Evolutionary conservation across 2,329 filamentous ascomycete species (phyloP), one percentile per base, ranked within the genome.

Genomic region (Tolypocladium endophyticum): DNA sequence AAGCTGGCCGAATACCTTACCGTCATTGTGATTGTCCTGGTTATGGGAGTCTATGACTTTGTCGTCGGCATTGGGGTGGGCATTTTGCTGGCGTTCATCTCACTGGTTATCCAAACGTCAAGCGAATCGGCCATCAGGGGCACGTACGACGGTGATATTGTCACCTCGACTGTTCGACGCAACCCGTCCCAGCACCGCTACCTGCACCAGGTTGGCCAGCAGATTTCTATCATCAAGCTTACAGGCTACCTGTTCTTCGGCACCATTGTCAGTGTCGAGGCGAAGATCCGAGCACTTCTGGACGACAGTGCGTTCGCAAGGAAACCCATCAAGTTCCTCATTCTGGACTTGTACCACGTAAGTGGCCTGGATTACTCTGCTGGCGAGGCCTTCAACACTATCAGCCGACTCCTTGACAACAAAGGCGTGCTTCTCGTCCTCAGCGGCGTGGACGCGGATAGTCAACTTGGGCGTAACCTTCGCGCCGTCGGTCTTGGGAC

Each of bases 201-300:
- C 69, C 78, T 99, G 4, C 87, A 87, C 62, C 83, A 93, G 64
- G 92, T 94, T 20, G 92, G 93, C 3, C 83, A 85, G 38, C 94
- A 99, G 71, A 94, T 95, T 39, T 88, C 90, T 61, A 87, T 97
- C 56, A 88, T 96, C 68, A 97, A 97, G 72, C 81, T 99, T 20
- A 88, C 89, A 0, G 93, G 94, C 0, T 97, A 93, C 69, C 83
- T 99, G n/a, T 99, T 99, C 79, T 99, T 99, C 66, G 94, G 94
- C 20, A 97, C 92, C 3, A 96, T 99, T 64, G 93, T 97, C 58
- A 91, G 90, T 55, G 93, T 99, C 0, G 94, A 99, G 72, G 89
- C 90, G 63, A 88, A 88, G 64, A 92, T 97, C 62, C 85, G 92
- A 28, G 85, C 81, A 4, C 77, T 97, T 38, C 87, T 97, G 55